These are phyloP conservation scores for Paramecium primaurelia DNA, from an alignment of 73 alveolate species.

Conservation along the genomic window DNA sequence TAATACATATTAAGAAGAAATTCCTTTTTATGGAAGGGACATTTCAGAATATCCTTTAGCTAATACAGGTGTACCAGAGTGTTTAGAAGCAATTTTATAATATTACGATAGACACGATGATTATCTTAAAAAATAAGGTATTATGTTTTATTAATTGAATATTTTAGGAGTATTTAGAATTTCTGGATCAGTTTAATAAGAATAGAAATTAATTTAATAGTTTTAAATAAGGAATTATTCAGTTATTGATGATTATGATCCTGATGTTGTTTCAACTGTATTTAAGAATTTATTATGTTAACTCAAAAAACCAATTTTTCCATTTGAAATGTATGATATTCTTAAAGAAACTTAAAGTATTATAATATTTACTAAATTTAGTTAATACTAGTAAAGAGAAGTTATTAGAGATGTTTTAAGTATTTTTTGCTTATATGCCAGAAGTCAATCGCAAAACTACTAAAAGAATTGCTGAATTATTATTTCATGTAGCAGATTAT, in stretches of 20 bases:
- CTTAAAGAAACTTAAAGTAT: background rate
- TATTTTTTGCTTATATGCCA: conserved; percentile 18
- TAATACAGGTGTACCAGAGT: background rate
- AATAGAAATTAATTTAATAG: background rate
- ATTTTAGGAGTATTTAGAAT: background rate
- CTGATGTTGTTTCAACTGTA: conserved; percentile 26
- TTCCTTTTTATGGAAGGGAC: conserved; percentile 5
- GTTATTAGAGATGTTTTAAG: conserved; percentile 26
- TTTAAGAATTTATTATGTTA: background rate
- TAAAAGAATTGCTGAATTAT: background rate
- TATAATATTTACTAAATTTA: background rate
- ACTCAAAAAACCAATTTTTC: background rate
- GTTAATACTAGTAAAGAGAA: background rate
- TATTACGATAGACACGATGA: background rate
- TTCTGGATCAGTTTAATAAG: background rate
- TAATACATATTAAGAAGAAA: background rate
- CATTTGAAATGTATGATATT: conserved; percentile 9
- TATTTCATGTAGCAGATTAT: conserved; percentile 21
- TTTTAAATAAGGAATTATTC: background rate
- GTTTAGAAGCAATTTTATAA: background rate
- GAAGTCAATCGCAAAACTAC: background rate
- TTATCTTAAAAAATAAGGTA: background rate
- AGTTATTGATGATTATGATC: background rate
- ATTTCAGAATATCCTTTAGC: background rate
- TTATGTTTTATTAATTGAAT: background rate